These are phyloP conservation scores for Hyaloscypha finlandica DNA, from an alignment of 495 filamentous ascomycete species.

Conservation along the genomic window DNA sequence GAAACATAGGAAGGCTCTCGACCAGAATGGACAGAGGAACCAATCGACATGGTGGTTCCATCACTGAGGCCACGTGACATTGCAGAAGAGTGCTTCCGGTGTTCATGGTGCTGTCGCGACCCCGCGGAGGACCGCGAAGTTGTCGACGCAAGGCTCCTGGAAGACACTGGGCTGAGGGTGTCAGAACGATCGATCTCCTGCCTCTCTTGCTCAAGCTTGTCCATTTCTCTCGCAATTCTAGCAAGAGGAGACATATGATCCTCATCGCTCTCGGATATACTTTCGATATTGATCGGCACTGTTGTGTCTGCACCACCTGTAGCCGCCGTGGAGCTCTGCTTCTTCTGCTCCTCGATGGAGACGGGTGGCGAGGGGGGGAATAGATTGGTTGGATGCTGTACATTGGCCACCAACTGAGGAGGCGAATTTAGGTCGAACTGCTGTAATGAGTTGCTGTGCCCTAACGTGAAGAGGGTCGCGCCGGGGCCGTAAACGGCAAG, in stretches of 20 bases:
- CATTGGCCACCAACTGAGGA: constrained; percentile 71
- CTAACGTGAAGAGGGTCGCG: constrained; percentile 90
- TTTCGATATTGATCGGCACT: constrained; percentile 54
- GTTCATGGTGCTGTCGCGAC: constrained; percentile 38
- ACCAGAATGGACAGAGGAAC: constrained; percentile 53
- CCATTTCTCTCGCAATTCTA: constrained; percentile 61
- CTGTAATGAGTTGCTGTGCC: constrained; percentile 84
- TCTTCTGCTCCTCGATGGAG: constrained; percentile 66
- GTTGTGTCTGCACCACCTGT: constrained; percentile 44
- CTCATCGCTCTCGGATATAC: constrained; percentile 63
- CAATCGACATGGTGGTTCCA: constrained; percentile 63
- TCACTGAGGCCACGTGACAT: constrained; percentile 53
- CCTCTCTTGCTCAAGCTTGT: constrained; percentile 55
- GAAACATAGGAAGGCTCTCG: constrained; percentile 40
- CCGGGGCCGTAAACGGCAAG: constrained; percentile 87
- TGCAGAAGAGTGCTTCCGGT: constrained; percentile 46
- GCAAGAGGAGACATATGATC: constrained; percentile 67
- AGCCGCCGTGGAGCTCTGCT: constrained; percentile 40
- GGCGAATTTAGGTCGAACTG: constrained; percentile 92
- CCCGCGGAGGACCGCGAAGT: constrained; percentile 53
- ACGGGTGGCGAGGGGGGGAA: constrained; percentile 77
- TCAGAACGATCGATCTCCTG: constrained; percentile 56
- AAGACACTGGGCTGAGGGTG: constrained; percentile 63
- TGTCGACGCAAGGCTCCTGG: constrained; percentile 65
- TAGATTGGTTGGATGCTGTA: constrained; percentile 76